Conservation (phyloP, 306 rosid species). For the Gynostemma pentaphyllum region DNA sequence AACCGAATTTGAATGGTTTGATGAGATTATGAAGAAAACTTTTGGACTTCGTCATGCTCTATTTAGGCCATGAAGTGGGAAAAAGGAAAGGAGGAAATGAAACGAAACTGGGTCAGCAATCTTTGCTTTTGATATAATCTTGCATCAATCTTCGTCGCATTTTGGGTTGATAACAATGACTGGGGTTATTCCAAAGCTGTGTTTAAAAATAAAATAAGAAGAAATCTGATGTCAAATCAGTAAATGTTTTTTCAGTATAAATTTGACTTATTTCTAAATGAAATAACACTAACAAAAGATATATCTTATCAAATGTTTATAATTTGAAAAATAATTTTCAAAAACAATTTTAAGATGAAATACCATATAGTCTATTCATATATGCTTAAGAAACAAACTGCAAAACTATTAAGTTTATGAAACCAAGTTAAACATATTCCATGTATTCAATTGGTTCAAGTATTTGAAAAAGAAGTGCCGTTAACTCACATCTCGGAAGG, state of each 20-base stretch:
- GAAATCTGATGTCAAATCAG: background rate
- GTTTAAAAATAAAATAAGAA: background rate
- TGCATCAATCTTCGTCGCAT: background rate
- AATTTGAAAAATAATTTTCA: background rate
- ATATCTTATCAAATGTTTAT: no score
- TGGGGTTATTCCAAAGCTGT: background rate
- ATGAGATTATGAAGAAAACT: conserved; percentile 35
- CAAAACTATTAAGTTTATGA: no score
- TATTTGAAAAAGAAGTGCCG: background rate
- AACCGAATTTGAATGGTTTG: conserved; percentile 35
- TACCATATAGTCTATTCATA: background rate
- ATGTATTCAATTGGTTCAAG: background rate
- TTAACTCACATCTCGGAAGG: conserved; percentile 46
- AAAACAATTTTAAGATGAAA: background rate
- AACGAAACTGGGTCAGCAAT: no score
- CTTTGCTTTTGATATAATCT: background rate
- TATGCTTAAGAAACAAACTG: background rate
- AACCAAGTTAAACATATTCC: background rate
- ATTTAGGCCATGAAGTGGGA: conserved; percentile 33
- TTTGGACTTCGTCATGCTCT: conserved; percentile 40
- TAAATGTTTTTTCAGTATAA: background rate
- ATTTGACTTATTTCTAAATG: no score
- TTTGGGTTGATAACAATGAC: background rate
- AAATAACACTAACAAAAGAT: no score
- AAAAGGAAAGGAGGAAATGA: no score